Percentiles rank a stretch among this genome's conserved stretches.
Evolutionary conservation across 2,329 filamentous ascomycete genomes (phyloP).

Genomic region (Huntiella decipiens): DNA sequence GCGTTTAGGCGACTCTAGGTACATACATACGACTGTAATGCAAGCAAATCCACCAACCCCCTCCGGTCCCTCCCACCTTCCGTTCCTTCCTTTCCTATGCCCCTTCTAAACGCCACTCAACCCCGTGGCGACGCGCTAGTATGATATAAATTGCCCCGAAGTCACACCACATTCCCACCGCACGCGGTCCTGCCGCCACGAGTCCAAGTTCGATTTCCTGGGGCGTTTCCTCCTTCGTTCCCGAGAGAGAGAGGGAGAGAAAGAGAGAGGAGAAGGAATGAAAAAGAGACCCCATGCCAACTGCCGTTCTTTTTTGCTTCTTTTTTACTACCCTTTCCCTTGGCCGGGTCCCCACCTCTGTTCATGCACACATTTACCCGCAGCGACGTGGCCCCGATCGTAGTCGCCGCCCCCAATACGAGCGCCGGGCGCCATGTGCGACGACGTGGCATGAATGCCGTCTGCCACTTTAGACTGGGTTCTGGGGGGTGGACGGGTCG

Average conservation of each 20-base stretch:
- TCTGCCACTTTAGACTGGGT: too few relatives aligned
- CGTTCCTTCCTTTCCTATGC: not conserved
- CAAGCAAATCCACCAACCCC: not conserved
- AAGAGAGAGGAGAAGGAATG: not conserved
- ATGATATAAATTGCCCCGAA: too few relatives aligned
- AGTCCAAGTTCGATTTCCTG: constrained; percentile 8
- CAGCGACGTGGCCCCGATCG: too few relatives aligned
- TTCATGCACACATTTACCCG: too few relatives aligned
- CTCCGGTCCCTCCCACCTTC: too few relatives aligned
- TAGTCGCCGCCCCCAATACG: too few relatives aligned
- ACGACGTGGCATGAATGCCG: not conserved
- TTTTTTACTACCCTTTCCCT: not conserved
- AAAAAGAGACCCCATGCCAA: not conserved
- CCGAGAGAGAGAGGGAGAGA: not conserved
- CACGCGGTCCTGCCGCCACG: constrained; percentile 1
- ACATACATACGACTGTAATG: not conserved
- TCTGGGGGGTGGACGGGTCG: too few relatives aligned
- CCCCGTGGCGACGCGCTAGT: too few relatives aligned
- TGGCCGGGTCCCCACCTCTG: too few relatives aligned
- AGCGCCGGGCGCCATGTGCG: not conserved
- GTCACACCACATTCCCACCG: not conserved
- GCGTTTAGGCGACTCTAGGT: not conserved
- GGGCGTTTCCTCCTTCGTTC: constrained; percentile 5
- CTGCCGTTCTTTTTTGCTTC: not conserved
- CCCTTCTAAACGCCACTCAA: not conserved